Evolutionary conservation across 2,329 filamentous ascomycete genomes (phyloP), one percentile per base, ranked within the genome.

Genomic region (Helotiales sp.): DNA sequence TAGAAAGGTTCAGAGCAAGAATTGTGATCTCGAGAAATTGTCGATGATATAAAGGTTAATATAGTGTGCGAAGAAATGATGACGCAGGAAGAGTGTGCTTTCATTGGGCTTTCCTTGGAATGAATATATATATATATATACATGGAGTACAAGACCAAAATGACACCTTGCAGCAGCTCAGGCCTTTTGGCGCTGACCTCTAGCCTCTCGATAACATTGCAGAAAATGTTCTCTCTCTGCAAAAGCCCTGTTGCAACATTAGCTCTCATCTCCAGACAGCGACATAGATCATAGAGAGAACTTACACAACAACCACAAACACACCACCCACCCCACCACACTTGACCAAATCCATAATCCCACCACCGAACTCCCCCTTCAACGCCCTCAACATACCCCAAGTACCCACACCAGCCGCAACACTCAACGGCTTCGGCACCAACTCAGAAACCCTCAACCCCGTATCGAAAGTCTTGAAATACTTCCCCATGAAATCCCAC

Each of bases 401-500:
- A 10, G 79, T 75, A 13, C 77, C 74, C 27, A 76, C 71, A 10
- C 77, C 79, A 2, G 76, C 72, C 7, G 76, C 68, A 34, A 80
- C 71, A 2, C 77, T 78, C 40, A 73, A 54, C 0, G 75, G 72
- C 17, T 71, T 72, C 1, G 83, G 81, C 52, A 79, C 52, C 19
- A 84, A 65, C 5, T 71, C 72, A 5, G 67, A 52, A 36, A 81
- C 60, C 36, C 69, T 66, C 27, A 86, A 75, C 3, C 64, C 63
- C 7, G 72, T 72, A 2, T 75, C 77, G 42, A 81, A 75, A 15
- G 69, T 70, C 5, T 57, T 66, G 59, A 96, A 86, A 71, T 86
- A 96, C 0, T 71, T 65, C 31, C 72, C 75, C 56, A 97, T 89
- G 70, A 96, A 99, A 44, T 71, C 69, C 17, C 77, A 74, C 68